Base-by-base conservation (phyloP, 1,284 basidiomycete genomes). In the Cerioporus squamosus region DNA sequence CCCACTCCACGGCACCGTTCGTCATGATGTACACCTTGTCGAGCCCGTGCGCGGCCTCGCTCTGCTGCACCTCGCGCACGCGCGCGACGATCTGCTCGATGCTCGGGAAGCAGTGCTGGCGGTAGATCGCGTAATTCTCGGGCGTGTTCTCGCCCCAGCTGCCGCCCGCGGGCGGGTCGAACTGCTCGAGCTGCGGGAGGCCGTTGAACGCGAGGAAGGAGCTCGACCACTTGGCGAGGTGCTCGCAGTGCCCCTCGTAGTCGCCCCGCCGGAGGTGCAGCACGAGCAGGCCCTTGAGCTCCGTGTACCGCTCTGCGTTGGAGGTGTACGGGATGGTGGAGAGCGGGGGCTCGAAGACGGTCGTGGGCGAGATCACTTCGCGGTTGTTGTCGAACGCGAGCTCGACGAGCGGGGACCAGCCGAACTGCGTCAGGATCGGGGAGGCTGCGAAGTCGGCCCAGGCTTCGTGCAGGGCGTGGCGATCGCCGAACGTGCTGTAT, bases 251-350 rank as follows among this genome's bases (percentile, higher is more conserved):
- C 8, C 72, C 70, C 47, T 74, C 65, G 67, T 81, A 89, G 69
- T 89, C 87, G 10, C 87, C 87, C 39, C 85, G 75, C 9, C 87
- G 82, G 26, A 88, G 63, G 65, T 89, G 87, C 6, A 89, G 68
- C 5, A 80, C 86, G 33, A 89, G 73, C 5, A 85, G 71, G 20
- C 80, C 81, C 0, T 72, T 68, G 42, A 77, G 63, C 44, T 57
- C 55, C 15, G 68, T 24, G 63, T 70, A 68, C 29, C 66, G 68
- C 53, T 65, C 55, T 26, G 61, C 55, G 57, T 44, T 45, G 42
- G 55, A 31, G 55, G 51, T 45, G 53, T 53, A 55, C 9, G 65
- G 62, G 24, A 42, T 8, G 23, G 60, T 22, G 20, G 65, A 60
- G 52, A 66, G 62, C 29, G 61, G 66, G 7, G 63, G 60, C 46